phyloP scores from a whole-genome alignment of 208 protist genomes.

The Trypanosoma caninum region DNA sequence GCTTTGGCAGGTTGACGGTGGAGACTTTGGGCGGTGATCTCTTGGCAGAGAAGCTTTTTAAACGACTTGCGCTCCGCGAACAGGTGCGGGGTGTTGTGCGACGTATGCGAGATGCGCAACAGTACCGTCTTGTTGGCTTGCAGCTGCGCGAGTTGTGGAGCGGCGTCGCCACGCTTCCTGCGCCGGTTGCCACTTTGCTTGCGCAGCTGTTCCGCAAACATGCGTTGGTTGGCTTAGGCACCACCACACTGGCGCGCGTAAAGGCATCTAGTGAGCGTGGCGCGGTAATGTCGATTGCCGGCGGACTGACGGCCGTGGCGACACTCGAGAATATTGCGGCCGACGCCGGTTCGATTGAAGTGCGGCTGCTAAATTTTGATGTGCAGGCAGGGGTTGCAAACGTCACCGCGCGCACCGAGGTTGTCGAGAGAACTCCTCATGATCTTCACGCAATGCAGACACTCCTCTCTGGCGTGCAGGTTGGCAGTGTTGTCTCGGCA shows the following conservation, averaged over 20 bases:
- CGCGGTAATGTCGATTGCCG: conserved; percentile 46
- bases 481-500: conserved; percentile 40
- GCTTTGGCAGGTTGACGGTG: conserved; percentile 72
- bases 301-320: conserved; percentile 66
- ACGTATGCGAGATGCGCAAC: conserved; percentile 60
- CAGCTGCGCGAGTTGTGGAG: conserved; percentile 59
- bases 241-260: conserved; percentile 59
- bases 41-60: conserved; percentile 65
- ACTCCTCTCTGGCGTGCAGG: conserved; percentile 29
- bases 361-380: conserved; percentile 84
- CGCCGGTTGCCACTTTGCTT: conserved; percentile 42
- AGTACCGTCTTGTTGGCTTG: conserved; percentile 70
- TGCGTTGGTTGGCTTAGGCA: conserved; percentile 71
- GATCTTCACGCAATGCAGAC: conserved; percentile 34
- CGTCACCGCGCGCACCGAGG: conserved; percentile 55
- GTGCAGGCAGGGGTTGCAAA: conserved; percentile 58
- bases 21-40: conserved; percentile 67
- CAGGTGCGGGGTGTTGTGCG: conserved; percentile 41
- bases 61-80: conserved; percentile 49
- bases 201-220: conserved; percentile 76
- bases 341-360: conserved; percentile 35
- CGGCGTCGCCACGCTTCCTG: conserved; percentile 46
- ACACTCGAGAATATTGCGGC: conserved; percentile 45
- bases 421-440: conserved; percentile 67
- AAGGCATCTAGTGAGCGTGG: conserved; percentile 42